Base-by-base conservation (phyloP, 345 rosid species). In the Eucalyptus rudis region DNA sequence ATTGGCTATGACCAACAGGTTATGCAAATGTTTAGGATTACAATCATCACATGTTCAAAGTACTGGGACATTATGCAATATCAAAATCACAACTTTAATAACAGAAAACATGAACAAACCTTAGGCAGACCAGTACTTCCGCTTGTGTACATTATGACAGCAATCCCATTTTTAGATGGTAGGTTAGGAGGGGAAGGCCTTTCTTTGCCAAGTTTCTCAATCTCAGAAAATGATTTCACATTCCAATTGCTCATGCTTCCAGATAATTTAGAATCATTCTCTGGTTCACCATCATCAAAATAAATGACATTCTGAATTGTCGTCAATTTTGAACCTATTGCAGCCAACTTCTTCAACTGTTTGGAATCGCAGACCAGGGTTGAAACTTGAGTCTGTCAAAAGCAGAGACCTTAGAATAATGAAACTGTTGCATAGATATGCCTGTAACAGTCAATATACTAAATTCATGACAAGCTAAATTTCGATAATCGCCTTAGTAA, bases 91-190 rank as follows among this genome's bases (percentile, higher is more conserved):
- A 51, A 86, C 15, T 17, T 15, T 84, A 45, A 85, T 14, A 85
- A 64, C 40, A 8, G 87, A 62, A 25, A 33, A 44, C 49, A 11
- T 44, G 50, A 87, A 66, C 90, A 59, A 91, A 97, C 99, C 99
- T 97, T 97, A 87, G 99, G 99, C 87, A 96, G 90, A 88, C 99
- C 99, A 4, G 98, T 95, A 90, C 99, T 97, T 89, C 99, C 99
- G 89, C 99, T 97, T 52, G 99, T 97, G 90, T 96, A 97, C 99
- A 97, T 96, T 87, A 97, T 91, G 88, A 96, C 96, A 44, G 98
- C 99, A 89, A 94, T 89, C 12, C 91, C 93, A 87, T 96, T 93
- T 92, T 96, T 95, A 36, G 96, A 92, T 89, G 99, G 99, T 50
- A 97, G 89, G 87, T 83, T 91, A 27, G 98, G 96, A 89, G 76